Evolutionary conservation across 192 early-diverging fungal species (phyloP), one percentile per base, ranked within the genome.

Genomic region (Gigaspora rosea): DNA sequence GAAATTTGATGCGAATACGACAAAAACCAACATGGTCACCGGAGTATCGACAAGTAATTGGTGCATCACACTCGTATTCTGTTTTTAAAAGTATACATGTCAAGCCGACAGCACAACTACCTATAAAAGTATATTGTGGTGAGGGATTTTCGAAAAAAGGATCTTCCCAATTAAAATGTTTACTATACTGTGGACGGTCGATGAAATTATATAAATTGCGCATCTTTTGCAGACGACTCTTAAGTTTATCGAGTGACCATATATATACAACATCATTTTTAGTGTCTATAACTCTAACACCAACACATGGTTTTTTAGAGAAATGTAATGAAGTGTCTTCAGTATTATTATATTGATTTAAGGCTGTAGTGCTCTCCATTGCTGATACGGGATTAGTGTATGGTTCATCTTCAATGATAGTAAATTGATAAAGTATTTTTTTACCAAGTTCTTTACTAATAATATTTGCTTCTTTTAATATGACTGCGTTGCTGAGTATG

Each of bases 381-480:
- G 78, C 85, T 1, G 88, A 90, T 2, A 84, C 33, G 3, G 84
- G 84, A 52, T 86, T 85, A 16, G 83, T 82, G 11, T 85, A 84
- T 0, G 78, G 81, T n/a, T 83, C 88, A 36, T 89, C 89, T 32
- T 92, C 91, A 50, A 94, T 79, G 20, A 96, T 84, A 18, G 90
- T 88, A 75, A 95, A 92, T 77, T 96, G 95, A 83, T 94, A 98
- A 4, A 92, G 79, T 5, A 94, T 92, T 46, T 93, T 82, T 57
- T 93, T 95, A 8, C 82, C 84, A n/a, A 97, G 83, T 79, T 98
- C 96, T 63, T 90, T 88, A 78, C 92, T 86, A 41, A 95, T 95
- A 15, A 97, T 87, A 75, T 97, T 98, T 56, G 95, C 96, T 77
- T 97, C 94, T 80, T 97, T 97, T 59, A 98, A 78, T 33, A 91